phyloP scores from a whole-genome alignment of 2,329 filamentous ascomycete genomes.

The Cordyceps javanica region DNA sequence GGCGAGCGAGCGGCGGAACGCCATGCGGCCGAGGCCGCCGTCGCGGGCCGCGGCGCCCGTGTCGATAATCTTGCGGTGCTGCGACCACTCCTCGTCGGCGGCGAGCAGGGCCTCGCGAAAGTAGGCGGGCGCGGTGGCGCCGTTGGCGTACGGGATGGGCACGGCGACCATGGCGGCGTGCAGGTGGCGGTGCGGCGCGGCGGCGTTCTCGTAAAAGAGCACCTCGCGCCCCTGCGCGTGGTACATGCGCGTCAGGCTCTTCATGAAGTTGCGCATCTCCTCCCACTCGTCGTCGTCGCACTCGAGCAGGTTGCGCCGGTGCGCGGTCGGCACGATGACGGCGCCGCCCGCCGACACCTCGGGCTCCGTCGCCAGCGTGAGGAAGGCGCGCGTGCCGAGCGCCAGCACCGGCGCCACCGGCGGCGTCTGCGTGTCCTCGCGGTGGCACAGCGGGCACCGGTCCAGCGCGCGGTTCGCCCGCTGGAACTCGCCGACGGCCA shows the following conservation, averaged over 20 bases:
- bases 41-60: conserved; percentile 61
- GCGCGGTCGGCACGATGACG: conserved; percentile 82
- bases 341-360: conserved; percentile 79
- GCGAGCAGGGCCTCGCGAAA: conserved; percentile 91
- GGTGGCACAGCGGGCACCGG: conserved; percentile 82
- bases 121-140: conserved; percentile 86
- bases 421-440: conserved; percentile 69
- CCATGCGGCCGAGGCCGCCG: conserved; percentile 61
- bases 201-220: conserved; percentile 96
- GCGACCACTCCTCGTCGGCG: conserved; percentile 87
- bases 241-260: conserved; percentile 87
- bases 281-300: conserved; percentile 99
- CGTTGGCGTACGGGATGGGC: conserved; percentile 85
- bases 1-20: conserved; percentile 75
- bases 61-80: conserved; percentile 92
- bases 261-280: conserved; percentile 98
- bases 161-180: conserved; percentile 85
- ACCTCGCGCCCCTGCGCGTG: conserved; percentile 88
- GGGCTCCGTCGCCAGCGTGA: conserved; percentile 85
- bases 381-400: conserved; percentile 75
- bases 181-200: conserved; percentile 65
- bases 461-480: conserved; percentile 84
- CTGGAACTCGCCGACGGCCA: conserved; percentile 81
- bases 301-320: conserved; percentile 85
- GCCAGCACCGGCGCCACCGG: conserved; percentile 82